Base-by-base conservation (phyloP, 176 grass and related monocot species). In the Aegilops longissima region DNA sequence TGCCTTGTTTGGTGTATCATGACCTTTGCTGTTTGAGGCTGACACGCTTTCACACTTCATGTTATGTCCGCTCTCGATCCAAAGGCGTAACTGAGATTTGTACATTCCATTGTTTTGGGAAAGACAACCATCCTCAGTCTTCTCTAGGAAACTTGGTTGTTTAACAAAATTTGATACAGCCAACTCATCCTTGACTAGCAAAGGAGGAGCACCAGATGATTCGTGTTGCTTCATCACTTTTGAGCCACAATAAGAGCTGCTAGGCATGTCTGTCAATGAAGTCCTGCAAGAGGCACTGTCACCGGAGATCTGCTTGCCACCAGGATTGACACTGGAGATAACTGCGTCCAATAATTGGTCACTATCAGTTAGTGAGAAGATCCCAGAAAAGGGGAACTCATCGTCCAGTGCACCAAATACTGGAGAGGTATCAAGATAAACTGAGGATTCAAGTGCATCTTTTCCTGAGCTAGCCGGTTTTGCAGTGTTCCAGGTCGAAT, bases 261-360 rank as follows among this genome's bases (percentile, higher is more conserved):
- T 93, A 86, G 83, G 84, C 66, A 89, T 77, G 78, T 91, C 81
- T 76, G 89, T 89, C 69, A 89, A 80, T 83, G 91, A 87, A 86
- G 84, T 91, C 63, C 91, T 93, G 91, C 88, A 92, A 71, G 91
- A 95, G 51, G 86, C 58, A 73, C 73, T 87, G 52, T 89, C 88
- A 78, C 83, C 87, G 61, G 84, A 93, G 36, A 73, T 70, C 52
- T 93, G 91, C 68, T 95, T 95, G 61, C 81, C 73, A 85, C 78
- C 47, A 42, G 87, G 81, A 83, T 93, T 95, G 74, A 87, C 76
- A 63, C 89, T 95, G 13, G 88, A 89, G 73, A 95, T 83, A 75
- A 95, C 87, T 1, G 94, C 94, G 87, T 95, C 94, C 87, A 95
- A 82, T 77, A 95, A 81, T 87, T 95, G 94, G 78, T 95, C 94